Evolutionary conservation across 306 rosid species (phyloP).

Genomic region (Gleditsia sinensis): DNA sequence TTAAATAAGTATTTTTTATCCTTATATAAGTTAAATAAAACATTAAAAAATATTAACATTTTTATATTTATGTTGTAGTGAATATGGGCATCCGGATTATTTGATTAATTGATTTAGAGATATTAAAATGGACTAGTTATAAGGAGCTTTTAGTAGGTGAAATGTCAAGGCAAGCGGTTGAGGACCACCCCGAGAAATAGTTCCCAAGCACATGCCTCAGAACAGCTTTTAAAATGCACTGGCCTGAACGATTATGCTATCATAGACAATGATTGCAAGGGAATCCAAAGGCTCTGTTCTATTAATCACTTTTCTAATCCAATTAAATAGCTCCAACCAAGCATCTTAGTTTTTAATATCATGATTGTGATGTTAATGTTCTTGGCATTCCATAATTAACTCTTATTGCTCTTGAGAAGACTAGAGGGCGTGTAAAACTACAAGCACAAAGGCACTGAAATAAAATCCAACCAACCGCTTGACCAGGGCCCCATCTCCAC

Average conservation of each 20-base stretch:
- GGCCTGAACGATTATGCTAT: slow-evolving; percentile 23
- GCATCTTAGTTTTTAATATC: background rate
- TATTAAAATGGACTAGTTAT: too few species aligned
- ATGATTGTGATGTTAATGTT: background rate
- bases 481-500: slow-evolving; percentile 50
- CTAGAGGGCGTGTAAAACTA: too few species aligned
- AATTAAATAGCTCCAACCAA: slow-evolving; percentile 8
- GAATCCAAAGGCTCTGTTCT: slow-evolving; percentile 26
- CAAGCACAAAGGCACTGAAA: slow-evolving; percentile 50
- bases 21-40: too few species aligned
- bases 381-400: slow-evolving; percentile 24
- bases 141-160: slow-evolving; percentile 22
- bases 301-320: slow-evolving; percentile 9
- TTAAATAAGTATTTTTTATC: too few species aligned
- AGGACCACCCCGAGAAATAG: slow-evolving; percentile 14
- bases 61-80: too few species aligned
- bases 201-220: slow-evolving; percentile 36
- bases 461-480: slow-evolving; percentile 74
- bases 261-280: slow-evolving; percentile 32
- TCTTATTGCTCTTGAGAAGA: background rate
- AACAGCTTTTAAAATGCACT: slow-evolving; percentile 11
- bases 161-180: slow-evolving; percentile 41
- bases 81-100: background rate
- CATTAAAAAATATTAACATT: too few species aligned
- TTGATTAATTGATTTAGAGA: too few species aligned